Conservation (phyloP, 176 grass and related monocot species). For the Cymbopogon citratus region DNA sequence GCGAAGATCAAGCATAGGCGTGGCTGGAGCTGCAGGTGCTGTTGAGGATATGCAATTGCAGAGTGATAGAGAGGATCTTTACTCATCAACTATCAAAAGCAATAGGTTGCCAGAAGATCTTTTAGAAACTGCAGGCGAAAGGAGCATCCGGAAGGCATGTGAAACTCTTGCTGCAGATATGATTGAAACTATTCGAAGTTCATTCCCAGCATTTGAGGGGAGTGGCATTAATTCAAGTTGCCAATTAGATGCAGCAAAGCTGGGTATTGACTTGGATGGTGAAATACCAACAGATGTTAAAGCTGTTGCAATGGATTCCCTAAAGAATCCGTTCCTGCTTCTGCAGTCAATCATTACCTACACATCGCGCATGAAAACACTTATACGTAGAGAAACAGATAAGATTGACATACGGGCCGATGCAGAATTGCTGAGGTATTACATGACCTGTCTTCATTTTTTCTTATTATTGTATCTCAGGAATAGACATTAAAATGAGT, state of each 20-base stretch:
- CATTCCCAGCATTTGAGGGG: constrained; percentile 91
- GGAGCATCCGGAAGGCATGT: constrained; percentile 71
- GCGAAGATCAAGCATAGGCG: constrained; percentile 53
- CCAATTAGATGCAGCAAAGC: constrained; percentile 74
- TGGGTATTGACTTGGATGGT: constrained; percentile 86
- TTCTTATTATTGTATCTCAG: constrained; percentile 22
- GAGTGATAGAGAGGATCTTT: constrained; percentile 61
- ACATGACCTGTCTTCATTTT: background rate
- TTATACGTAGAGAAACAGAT: constrained; percentile 90
- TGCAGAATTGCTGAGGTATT: constrained; percentile 93
- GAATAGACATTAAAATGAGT: constrained; percentile 8
- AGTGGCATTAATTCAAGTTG: constrained; percentile 80
- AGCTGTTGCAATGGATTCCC: constrained; percentile 60
- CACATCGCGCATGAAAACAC: constrained; percentile 57
- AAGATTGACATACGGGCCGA: constrained; percentile 93
- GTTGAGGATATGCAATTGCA: constrained; percentile 58
- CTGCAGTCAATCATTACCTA: constrained; percentile 75
- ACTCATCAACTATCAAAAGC: constrained; percentile 60
- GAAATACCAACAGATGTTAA: constrained; percentile 81
- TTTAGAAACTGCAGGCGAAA: constrained; percentile 73
- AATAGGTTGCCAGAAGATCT: constrained; percentile 68
- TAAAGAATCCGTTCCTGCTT: constrained; percentile 79
- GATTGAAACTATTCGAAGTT: constrained; percentile 68
- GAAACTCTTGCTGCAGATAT: constrained; percentile 76
- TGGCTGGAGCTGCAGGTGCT: constrained; percentile 39